These are phyloP conservation scores for Chrysophaeum taylorii DNA, from an alignment of 352 stramenopile species.

Conservation along the genomic window DNA sequence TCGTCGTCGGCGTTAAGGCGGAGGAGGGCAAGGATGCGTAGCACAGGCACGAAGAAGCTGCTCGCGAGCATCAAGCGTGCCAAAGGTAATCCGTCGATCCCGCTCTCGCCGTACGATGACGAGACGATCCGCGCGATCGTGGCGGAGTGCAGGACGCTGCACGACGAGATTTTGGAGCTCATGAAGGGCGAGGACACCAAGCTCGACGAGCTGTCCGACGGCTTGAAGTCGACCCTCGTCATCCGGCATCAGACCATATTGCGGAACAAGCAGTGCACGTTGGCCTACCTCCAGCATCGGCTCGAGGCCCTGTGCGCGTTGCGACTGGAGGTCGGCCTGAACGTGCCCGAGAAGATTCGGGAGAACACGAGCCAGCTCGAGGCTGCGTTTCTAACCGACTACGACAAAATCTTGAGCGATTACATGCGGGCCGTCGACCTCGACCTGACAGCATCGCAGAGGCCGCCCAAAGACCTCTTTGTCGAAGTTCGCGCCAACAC, in stretches of 20 bases:
- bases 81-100: too few relatives aligned
- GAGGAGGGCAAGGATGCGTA: too few relatives aligned
- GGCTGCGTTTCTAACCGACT: conserved; percentile 66
- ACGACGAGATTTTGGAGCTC: neutral
- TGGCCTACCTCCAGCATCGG: conserved; percentile 60
- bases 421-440: conserved; percentile 70
- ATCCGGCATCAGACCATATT: conserved; percentile 69
- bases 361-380: conserved; percentile 55
- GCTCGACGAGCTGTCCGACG: neutral
- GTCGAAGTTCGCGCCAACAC: conserved; percentile 64
- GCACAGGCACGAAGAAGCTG: too few relatives aligned
- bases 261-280: conserved; percentile 66
- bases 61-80: too few relatives aligned
- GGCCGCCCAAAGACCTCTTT: conserved; percentile 69
- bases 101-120: neutral
- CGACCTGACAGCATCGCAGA: conserved; percentile 59
- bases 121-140: neutral
- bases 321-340: conserved; percentile 63
- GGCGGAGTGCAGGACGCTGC: neutral
- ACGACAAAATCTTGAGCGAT: conserved; percentile 66
- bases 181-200: neutral
- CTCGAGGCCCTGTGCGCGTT: conserved; percentile 66
- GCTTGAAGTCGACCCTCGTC: conserved; percentile 36
- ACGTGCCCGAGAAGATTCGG: conserved; percentile 50
- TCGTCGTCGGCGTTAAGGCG: too few relatives aligned